These are phyloP conservation scores for Fusarium mundagurra DNA, from an alignment of 2,329 filamentous ascomycete species.

Conservation along the genomic window DNA sequence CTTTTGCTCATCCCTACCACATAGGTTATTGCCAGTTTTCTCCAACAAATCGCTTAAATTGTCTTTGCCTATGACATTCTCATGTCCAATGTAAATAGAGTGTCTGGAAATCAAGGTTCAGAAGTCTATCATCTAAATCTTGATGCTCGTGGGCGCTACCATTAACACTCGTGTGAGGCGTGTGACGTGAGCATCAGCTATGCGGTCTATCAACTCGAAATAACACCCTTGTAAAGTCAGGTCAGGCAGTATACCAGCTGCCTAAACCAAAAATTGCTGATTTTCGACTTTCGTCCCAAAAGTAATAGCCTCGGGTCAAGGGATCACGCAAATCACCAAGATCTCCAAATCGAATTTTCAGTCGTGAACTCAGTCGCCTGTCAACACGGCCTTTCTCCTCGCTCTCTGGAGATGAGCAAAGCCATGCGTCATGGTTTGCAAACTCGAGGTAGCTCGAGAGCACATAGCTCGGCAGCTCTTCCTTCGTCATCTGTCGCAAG, in stretches of 20 bases:
- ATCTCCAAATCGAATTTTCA: background rate
- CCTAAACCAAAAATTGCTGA: too few relatives aligned
- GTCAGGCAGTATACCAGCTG: too few relatives aligned
- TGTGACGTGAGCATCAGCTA: too few relatives aligned
- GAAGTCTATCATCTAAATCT: background rate
- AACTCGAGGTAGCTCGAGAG: background rate
- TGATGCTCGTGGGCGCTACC: background rate
- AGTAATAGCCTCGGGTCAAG: too few relatives aligned
- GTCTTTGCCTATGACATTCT: background rate
- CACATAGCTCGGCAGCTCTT: background rate
- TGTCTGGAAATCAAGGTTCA: too few relatives aligned
- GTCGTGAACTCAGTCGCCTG: background rate
- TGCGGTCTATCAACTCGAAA: too few relatives aligned
- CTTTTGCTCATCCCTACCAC: background rate
- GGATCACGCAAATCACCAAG: too few relatives aligned
- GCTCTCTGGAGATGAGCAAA: background rate
- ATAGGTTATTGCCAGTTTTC: fast-evolving
- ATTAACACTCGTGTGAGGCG: too few relatives aligned
- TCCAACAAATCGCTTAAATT: background rate
- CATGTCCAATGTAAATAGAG: background rate
- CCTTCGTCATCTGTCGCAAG: background rate
- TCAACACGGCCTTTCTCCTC: background rate
- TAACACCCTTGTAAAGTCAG: too few relatives aligned
- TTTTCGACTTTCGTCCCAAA: background rate
- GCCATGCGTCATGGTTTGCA: background rate